Evolutionary conservation across 2,329 filamentous ascomycete genomes (phyloP), one percentile per base, ranked within the genome.

Genomic region (Scedosporium minutisporum): DNA sequence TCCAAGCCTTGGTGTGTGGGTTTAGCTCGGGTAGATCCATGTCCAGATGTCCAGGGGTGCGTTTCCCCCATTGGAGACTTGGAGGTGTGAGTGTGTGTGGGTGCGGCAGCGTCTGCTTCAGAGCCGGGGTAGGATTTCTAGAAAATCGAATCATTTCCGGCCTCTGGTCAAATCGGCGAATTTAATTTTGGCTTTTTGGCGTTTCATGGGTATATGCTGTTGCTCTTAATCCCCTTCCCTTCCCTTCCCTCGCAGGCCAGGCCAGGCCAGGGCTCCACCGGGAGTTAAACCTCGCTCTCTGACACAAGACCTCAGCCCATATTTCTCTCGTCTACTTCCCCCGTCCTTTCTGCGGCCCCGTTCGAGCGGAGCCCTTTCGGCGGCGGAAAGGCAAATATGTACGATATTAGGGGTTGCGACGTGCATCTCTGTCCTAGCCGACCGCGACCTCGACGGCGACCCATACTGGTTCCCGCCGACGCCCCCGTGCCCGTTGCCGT

Each of bases 101-200:
- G 57, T 48, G 58, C 58, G 23, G 58, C 58, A 48, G 25, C 41
- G 18, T 48, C 58, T 60, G 58, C 58, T n/a, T 60, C 58, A 60
- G 42, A 60, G 29, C 38, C 58, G 58, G 58, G 58, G 58, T 42
- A 23, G 33, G 23, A 51, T n/a, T 29, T 29, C 21, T 29, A 51
- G 42, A 60, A 38, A 60, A 48, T 60, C 58, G 58, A 51, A 60
- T 60, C 58, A 60, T 60, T 59, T 42, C 27, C 21, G 33, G 9
- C 33, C 29, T 33, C 23, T 16, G n/a, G 21, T 6, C 51, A 23
- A 38, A 59, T 42, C 29, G 33, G 57, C 57, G 57, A 42, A 59
- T 42, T 21, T 59, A 25, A 12, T 59, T 27, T 55, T 27, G 23
- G 51, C 23, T 55, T 23, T 53, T 55, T 25, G 18, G 51, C 23